Conservation (phyloP, 768 basidiomycete species). For the Holtermanniella nyarrowii region DNA sequence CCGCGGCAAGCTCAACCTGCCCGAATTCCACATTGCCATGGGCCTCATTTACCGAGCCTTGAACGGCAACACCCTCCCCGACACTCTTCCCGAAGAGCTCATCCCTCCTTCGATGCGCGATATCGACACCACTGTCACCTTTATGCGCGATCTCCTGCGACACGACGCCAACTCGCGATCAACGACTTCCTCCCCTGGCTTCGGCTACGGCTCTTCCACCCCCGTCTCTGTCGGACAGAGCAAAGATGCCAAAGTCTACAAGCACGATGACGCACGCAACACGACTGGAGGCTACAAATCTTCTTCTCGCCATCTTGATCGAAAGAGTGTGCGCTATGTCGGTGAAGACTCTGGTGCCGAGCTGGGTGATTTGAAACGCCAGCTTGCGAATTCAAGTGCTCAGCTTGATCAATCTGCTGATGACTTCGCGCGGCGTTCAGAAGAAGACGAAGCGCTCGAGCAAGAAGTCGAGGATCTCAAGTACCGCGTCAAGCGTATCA, state of each 20-base stretch:
- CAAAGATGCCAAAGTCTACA: conserved; percentile 86
- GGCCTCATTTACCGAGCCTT: conserved; percentile 94
- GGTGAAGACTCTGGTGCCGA: conserved; percentile 58
- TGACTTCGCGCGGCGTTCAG: conserved; percentile 53
- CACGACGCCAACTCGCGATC: conserved; percentile 62
- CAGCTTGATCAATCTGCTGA: conserved; percentile 66
- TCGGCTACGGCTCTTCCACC: conserved; percentile 10
- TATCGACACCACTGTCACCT: conserved; percentile 76
- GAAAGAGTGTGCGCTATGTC: conserved; percentile 61
- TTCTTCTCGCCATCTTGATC: conserved; percentile 70
- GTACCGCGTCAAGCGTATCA: conserved; percentile 71
- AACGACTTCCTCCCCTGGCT: conserved; percentile 29
- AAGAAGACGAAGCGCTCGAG: conserved; percentile 83
- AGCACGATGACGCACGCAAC: conserved; percentile 57
- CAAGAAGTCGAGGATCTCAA: conserved; percentile 77
- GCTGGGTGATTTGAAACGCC: conserved; percentile 74
- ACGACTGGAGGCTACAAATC: conserved; percentile 70
- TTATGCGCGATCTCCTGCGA: conserved; percentile 75
- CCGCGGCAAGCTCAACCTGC: conserved; percentile 85
- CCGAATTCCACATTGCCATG: conserved; percentile 98
- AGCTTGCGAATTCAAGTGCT: conserved; percentile 64
- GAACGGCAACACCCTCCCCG: conserved; percentile 84
- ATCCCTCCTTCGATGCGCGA: conserved; percentile 84
- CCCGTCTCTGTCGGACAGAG: conserved; percentile 6
- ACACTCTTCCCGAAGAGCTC: conserved; percentile 74